Evolutionary conservation across 2,329 filamentous ascomycete species (phyloP).

Genomic region (Penicillium sumatraense): DNA sequence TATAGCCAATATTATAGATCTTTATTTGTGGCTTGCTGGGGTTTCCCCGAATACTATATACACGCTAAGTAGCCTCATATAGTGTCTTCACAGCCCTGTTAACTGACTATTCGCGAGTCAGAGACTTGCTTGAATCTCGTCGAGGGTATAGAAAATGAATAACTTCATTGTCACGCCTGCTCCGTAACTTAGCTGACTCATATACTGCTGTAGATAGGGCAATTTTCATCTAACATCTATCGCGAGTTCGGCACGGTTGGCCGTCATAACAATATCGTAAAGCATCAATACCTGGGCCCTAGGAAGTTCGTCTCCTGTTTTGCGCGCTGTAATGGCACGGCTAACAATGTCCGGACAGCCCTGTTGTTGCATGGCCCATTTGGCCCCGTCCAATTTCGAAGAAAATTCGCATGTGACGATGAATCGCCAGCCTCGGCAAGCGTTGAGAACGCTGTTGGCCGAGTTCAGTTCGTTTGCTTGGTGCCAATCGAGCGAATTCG

Average conservation of each 20-base stretch:
- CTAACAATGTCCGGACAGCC: conserved; percentile 19
- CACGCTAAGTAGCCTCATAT: too few species aligned
- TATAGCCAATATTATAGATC: too few species aligned
- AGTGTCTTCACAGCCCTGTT: too few species aligned
- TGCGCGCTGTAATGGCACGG: conserved; percentile 17
- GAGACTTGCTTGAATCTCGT: too few species aligned
- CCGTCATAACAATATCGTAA: conserved; percentile 17
- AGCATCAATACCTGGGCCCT: conserved; percentile 13
- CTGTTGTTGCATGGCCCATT: conserved; percentile 19
- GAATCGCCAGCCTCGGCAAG: conserved; percentile 18
- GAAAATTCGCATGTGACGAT: conserved; percentile 14
- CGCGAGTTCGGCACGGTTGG: conserved; percentile 11
- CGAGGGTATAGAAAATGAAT: too few species aligned
- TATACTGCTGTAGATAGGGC: too few species aligned
- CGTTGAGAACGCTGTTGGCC: conserved; percentile 18
- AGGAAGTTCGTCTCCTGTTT: conserved; percentile 16
- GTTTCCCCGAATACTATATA: too few species aligned
- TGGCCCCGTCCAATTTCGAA: conserved; percentile 18
- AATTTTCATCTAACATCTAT: background rate
- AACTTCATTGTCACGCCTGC: too few species aligned
- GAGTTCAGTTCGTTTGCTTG: conserved; percentile 18
- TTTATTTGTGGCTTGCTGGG: too few species aligned
- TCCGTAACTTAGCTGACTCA: too few species aligned
- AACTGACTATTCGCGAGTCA: too few species aligned
- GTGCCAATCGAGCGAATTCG: conserved; percentile 16